Percentiles rank a stretch among this genome's conserved stretches.
phyloP scores from a whole-genome alignment of 129 eudicot genomes.

The Heracleum sosnowskyi region DNA sequence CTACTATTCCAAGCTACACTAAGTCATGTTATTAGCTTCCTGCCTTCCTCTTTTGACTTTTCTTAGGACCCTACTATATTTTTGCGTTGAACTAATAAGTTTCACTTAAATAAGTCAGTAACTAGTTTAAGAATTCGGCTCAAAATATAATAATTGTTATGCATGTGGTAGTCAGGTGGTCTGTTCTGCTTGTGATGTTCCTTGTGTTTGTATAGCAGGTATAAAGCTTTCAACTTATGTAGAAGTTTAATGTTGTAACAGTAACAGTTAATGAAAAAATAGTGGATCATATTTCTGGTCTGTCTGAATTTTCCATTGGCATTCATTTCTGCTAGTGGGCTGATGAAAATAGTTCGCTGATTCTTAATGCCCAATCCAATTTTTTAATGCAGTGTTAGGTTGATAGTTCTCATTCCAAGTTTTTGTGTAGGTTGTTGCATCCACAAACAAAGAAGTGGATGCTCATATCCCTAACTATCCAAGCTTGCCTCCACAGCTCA shows the following conservation, averaged over 20 bases:
- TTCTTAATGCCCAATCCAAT: not conserved
- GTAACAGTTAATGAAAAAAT: not conserved
- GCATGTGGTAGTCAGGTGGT: not conserved
- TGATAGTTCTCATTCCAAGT: not conserved
- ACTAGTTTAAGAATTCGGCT: not conserved
- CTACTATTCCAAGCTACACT: not conserved
- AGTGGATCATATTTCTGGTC: not conserved
- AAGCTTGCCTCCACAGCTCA: constrained; percentile 79
- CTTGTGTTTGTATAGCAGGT: not conserved
- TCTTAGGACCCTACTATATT: not conserved
- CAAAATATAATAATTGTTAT: too few species aligned
- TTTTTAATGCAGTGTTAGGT: not conserved
- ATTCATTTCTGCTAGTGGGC: not conserved
- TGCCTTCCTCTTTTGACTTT: too few species aligned
- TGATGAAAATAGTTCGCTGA: not conserved
- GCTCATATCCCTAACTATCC: constrained; percentile 84
- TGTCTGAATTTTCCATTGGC: not conserved
- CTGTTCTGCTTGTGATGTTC: not conserved
- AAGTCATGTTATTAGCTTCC: not conserved
- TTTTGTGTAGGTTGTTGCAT: constrained; percentile 64
- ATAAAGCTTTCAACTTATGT: not conserved
- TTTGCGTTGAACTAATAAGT: not conserved
- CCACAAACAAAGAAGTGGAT: constrained; percentile 84
- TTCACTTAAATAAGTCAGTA: not conserved
- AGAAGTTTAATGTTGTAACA: not conserved